These are phyloP conservation scores for Calamus simplicifolius DNA, from an alignment of 176 grass and related monocot species.

Conservation along the genomic window DNA sequence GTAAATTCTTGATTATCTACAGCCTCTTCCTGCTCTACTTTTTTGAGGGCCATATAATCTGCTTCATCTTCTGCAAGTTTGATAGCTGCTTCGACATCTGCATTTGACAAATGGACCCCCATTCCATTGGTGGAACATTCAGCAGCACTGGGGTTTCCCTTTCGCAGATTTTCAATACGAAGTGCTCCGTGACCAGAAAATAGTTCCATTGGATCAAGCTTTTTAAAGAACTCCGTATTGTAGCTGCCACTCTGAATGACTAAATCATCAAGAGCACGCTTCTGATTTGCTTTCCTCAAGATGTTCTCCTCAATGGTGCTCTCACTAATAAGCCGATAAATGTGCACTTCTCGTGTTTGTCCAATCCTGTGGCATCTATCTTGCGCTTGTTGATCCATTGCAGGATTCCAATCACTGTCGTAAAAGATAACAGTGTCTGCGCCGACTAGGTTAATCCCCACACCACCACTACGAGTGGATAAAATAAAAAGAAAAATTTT, in stretches of 20 bases:
- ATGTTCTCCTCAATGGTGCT: slow-evolving; percentile 99
- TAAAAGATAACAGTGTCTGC: slow-evolving; percentile 99
- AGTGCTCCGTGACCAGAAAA: slow-evolving; percentile 63
- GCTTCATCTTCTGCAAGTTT: slow-evolving; percentile 97
- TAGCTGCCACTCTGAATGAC: slow-evolving; percentile 96
- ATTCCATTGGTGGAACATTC: slow-evolving; percentile 31
- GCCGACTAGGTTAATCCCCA: slow-evolving; percentile 94
- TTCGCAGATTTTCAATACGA: slow-evolving; percentile 27
- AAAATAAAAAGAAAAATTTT: slow-evolving; percentile 98
- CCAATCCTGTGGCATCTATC: slow-evolving; percentile 99
- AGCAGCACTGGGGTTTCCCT: slow-evolving; percentile 22
- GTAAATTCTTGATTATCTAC: slow-evolving; percentile 98
- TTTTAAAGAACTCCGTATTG: slow-evolving; percentile 98
- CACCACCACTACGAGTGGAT: slow-evolving; percentile 95
- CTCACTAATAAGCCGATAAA: slow-evolving; percentile 92
- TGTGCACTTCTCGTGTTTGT: slow-evolving; percentile 95
- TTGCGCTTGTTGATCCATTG: slow-evolving; percentile 99
- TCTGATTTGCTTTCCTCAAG: slow-evolving; percentile 98
- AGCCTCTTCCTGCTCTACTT: slow-evolving; percentile 87
- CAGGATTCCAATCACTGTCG: slow-evolving; percentile 99
- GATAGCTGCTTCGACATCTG: slow-evolving; percentile 94
- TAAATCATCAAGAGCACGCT: slow-evolving; percentile 86
- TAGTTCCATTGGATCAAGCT: slow-evolving; percentile 95
- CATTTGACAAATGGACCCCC: slow-evolving; percentile 44
- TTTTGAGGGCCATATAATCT: slow-evolving; percentile 99